Percentiles rank a stretch among this genome's conserved stretches.
Evolutionary conservation across 129 eudicot genomes (phyloP).

Genomic region (Pseudognaphalium luteoalbum): DNA sequence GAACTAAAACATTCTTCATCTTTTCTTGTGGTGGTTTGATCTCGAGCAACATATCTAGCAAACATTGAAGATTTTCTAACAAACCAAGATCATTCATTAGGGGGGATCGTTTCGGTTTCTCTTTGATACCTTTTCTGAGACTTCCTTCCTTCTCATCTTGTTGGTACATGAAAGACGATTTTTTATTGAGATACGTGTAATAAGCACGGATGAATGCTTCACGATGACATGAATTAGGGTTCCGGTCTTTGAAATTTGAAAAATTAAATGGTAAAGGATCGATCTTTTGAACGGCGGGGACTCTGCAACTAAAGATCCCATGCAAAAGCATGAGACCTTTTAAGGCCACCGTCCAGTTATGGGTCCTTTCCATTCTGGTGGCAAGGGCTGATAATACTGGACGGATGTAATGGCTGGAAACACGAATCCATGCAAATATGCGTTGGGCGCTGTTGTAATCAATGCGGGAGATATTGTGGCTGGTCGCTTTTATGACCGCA

Average conservation of each 20-base stretch:
- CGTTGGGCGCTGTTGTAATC: conserved; percentile 50
- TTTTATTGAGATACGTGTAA: conserved; percentile 52
- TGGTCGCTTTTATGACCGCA: conserved; percentile 71
- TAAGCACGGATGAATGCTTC: conserved; percentile 59
- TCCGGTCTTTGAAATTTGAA: conserved; percentile 52
- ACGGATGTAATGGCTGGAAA: conserved; percentile 45
- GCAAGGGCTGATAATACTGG: conserved; percentile 51
- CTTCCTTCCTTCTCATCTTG: conserved; percentile 30
- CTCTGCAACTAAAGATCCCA: conserved; percentile 48
- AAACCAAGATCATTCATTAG: conserved; percentile 41
- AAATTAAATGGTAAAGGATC: conserved; percentile 74
- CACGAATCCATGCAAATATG: conserved; percentile 57
- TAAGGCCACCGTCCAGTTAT: conserved; percentile 65
- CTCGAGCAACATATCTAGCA: conserved; percentile 60
- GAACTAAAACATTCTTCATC: conserved; percentile 44
- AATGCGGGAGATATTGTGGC: conserved; percentile 51
- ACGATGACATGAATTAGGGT: conserved; percentile 34
- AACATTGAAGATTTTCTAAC: conserved; percentile 54
- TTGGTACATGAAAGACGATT: conserved; percentile 39
- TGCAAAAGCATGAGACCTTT: conserved; percentile 74
- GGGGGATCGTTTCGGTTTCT: conserved; percentile 8
- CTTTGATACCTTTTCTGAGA: conserved; percentile 20
- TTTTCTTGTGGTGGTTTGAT: conserved; percentile 41
- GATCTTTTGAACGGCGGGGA: conserved; percentile 45
- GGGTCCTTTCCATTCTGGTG: conserved; percentile 53